Evolutionary conservation across 2,329 filamentous ascomycete species (phyloP).

Genomic region (Chrysoporthe austroafricana): DNA sequence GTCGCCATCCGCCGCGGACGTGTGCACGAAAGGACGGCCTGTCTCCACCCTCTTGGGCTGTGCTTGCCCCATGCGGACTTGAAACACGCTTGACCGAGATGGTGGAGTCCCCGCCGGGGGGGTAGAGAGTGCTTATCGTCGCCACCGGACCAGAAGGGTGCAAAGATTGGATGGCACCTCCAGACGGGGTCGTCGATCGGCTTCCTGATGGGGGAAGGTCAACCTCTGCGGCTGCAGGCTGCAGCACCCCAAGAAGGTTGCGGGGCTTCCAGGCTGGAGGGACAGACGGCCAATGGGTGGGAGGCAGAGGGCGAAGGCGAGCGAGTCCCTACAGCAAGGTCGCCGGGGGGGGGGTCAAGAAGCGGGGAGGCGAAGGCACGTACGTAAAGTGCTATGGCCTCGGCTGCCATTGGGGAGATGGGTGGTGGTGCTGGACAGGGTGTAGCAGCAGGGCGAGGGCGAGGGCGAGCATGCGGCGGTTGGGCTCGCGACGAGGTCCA

Average conservation of each 20-base stretch:
- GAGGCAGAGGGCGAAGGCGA: too few species aligned
- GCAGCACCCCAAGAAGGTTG: constrained; percentile 6
- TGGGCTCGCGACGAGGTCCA: not conserved
- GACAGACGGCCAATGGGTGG: not conserved
- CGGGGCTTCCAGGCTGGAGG: constrained; percentile 1
- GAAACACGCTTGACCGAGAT: constrained; percentile 28
- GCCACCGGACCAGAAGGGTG: constrained; percentile 11
- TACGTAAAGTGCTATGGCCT: not conserved
- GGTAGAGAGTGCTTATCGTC: constrained; percentile 18
- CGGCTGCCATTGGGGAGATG: not conserved
- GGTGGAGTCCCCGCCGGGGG: constrained; percentile 9
- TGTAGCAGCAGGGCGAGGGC: not conserved
- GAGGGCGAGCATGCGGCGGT: not conserved
- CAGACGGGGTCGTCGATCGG: constrained; percentile 18
- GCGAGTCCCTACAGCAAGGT: not conserved
- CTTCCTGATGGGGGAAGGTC: constrained; percentile 15
- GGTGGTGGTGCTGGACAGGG: not conserved
- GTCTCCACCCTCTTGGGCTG: constrained; percentile 18
- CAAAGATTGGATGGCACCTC: constrained; percentile 15
- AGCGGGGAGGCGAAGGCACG: not conserved
- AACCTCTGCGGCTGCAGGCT: constrained; percentile 14
- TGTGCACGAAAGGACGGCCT: constrained; percentile 5
- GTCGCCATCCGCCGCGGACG: constrained; percentile 1
- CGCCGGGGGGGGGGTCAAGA: not conserved
- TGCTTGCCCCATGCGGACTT: constrained; percentile 22